phyloP scores from a whole-genome alignment of 2,329 filamentous ascomycete species.

The Aspergillus neoniger region DNA sequence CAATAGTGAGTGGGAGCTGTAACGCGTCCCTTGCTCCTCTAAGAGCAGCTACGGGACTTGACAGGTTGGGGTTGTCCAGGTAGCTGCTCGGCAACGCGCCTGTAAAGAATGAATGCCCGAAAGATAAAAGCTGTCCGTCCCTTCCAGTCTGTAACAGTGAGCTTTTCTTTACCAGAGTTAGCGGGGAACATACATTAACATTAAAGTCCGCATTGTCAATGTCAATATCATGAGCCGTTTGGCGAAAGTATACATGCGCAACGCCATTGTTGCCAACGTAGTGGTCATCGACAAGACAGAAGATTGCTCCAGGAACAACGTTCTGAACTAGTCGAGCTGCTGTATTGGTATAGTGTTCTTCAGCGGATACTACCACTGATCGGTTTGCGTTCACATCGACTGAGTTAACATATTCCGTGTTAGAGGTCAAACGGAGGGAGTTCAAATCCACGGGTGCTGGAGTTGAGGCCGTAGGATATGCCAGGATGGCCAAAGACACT shows the following conservation, averaged over 20 bases:
- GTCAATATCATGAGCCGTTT: conserved; percentile 17
- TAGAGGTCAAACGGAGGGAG: not conserved
- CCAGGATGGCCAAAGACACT: not conserved
- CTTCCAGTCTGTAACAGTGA: conserved; percentile 12
- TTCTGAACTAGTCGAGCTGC: conserved; percentile 12
- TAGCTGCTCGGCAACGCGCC: conserved; percentile 10
- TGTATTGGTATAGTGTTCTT: conserved; percentile 11
- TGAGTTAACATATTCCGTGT: not conserved
- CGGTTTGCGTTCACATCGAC: too few species aligned
- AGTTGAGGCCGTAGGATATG: not conserved
- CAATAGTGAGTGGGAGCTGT: conserved; percentile 8
- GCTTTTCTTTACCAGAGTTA: not conserved
- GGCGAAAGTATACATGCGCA: conserved; percentile 19
- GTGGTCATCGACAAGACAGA: conserved; percentile 18
- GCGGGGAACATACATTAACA: conserved; percentile 16
- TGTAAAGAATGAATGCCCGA: conserved; percentile 19
- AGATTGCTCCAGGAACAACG: conserved; percentile 7
- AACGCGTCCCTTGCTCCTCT: not conserved
- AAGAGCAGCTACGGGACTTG: conserved; percentile 12
- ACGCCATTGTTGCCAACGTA: conserved; percentile 20
- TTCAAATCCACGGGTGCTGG: not conserved
- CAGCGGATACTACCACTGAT: not conserved
- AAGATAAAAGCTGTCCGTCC: conserved; percentile 19
- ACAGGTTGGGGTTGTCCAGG: not conserved
- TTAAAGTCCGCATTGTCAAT: conserved; percentile 22